Evolutionary conservation across 148 eudicot genomes (phyloP), one percentile per base, ranked within the genome.

Genomic region (Rhododendron kiyosumense): DNA sequence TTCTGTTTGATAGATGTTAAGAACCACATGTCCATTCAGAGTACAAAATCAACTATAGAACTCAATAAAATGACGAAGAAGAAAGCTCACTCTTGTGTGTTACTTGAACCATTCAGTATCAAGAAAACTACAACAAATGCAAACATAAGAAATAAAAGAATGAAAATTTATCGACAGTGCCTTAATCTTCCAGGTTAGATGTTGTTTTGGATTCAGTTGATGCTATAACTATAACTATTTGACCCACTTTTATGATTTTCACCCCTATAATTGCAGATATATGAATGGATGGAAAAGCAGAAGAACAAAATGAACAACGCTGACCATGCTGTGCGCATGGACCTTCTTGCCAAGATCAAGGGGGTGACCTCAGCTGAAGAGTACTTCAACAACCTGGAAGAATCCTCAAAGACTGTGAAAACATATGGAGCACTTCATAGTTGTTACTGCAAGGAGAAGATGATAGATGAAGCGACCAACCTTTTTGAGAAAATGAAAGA

Each of bases 361-460:
- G 95, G 95, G 9, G n/a, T 90, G 81, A 85, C 80, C 41, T 87
- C 91, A 0, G 95, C 93, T 32, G 95, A 89, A 82, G 83, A 86
- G 18, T 91, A 91, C 88, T 91, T 91, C 59, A 77, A 90, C 49
- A 85, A 80, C 81, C 93, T 93, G 24, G 84, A 88, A 81, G 77
- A 32, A 67, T 69, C 90, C 24, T 86, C 85, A 36, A 93, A 90
- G 88, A 90, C 91, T 30, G 69, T 51, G 18, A 93, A 89, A 88
- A 91, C 93, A 1, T 90, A 91, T 87, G 93, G 95, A 26, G 89
- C 93, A 20, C 95, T 93, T 84, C 92, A 89, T 26, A 63, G 81
- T 78, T 91, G 91, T 86, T 93, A 93, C 84, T 91, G 95, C 92
- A 82, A 41, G 73, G 91, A 87, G 88, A 89, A 88, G 79, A 85